Evolutionary conservation across 2,329 filamentous ascomycete species (phyloP).

Genomic region (Ceratocystis eucalypticola): DNA sequence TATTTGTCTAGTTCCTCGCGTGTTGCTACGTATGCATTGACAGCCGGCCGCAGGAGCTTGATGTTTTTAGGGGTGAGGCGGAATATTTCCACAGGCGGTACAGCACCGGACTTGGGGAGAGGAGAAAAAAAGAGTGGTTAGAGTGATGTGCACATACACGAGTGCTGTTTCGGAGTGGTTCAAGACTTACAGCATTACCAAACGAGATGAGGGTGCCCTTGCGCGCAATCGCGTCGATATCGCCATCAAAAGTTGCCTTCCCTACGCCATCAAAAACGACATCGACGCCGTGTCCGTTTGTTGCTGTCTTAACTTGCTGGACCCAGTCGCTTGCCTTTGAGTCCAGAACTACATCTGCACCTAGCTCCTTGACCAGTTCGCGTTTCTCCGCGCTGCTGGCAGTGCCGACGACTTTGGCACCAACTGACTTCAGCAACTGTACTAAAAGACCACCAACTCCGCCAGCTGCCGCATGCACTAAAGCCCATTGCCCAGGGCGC

Average conservation of each 20-base stretch:
- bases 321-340: conserved; percentile 40
- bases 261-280: conserved; percentile 81
- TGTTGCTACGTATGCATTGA: conserved; percentile 57
- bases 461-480: conserved; percentile 76
- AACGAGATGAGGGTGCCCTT: conserved; percentile 71
- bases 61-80: conserved; percentile 60
- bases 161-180: not conserved
- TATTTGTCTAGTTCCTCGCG: conserved; percentile 60
- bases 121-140: not conserved
- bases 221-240: conserved; percentile 56
- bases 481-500: conserved; percentile 62
- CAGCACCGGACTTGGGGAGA: conserved; percentile 44
- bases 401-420: conserved; percentile 67
- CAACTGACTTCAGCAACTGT: conserved; percentile 58
- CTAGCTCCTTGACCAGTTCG: conserved; percentile 52
- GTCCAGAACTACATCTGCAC: conserved; percentile 53
- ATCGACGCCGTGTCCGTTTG: conserved; percentile 55
- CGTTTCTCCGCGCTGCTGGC: conserved; percentile 62
- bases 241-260: conserved; percentile 68
- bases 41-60: conserved; percentile 58
- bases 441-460: conserved; percentile 64
- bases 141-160: not conserved
- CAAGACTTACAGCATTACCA: conserved; percentile 55
- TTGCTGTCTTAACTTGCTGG: conserved; percentile 51
- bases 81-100: conserved; percentile 49